Evolutionary conservation across 1,284 basidiomycete species (phyloP).

Genomic region (Cystobasidiaceae sp.): DNA sequence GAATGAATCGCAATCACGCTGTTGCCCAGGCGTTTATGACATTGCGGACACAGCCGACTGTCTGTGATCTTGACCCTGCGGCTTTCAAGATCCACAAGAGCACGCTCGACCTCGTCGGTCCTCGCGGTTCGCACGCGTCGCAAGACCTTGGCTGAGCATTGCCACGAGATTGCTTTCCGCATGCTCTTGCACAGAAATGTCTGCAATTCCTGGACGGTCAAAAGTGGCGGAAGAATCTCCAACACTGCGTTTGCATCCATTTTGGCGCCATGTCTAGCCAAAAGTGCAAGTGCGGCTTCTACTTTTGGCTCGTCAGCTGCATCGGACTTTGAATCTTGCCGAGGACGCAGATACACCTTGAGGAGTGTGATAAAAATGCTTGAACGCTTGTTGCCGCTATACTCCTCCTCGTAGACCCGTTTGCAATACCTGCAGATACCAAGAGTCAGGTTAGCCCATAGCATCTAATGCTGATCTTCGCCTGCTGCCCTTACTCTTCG

Average conservation of each 20-base stretch:
- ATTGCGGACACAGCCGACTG: slow-evolving; percentile 89
- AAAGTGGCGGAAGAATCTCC: slow-evolving; percentile 77
- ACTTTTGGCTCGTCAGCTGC: slow-evolving; percentile 51
- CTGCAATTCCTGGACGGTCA: slow-evolving; percentile 71
- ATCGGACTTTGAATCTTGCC: slow-evolving; percentile 32
- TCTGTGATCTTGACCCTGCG: slow-evolving; percentile 86
- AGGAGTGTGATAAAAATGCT: slow-evolving; percentile 76
- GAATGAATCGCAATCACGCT: slow-evolving; percentile 92
- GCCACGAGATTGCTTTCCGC: slow-evolving; percentile 51
- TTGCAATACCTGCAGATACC: slow-evolving; percentile 79
- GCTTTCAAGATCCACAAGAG: slow-evolving; percentile 67
- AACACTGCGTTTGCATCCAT: slow-evolving; percentile 75
- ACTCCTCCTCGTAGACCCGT: slow-evolving; percentile 61
- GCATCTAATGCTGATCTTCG: too few species aligned
- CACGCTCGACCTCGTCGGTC: slow-evolving; percentile 65
- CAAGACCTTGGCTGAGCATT: slow-evolving; percentile 65
- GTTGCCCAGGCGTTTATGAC: slow-evolving; percentile 87
- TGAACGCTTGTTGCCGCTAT: slow-evolving; percentile 52
- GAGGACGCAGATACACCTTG: slow-evolving; percentile 76
- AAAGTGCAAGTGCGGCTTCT: slow-evolving; percentile 71
- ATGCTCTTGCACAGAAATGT: slow-evolving; percentile 72
- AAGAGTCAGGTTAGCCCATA: too few species aligned
- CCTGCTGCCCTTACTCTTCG: slow-evolving; percentile 63
- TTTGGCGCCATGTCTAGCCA: slow-evolving; percentile 72
- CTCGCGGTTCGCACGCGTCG: slow-evolving; percentile 63